Conservation (phyloP, 2,329 filamentous ascomycete genomes). For the Alternaria triticina region DNA sequence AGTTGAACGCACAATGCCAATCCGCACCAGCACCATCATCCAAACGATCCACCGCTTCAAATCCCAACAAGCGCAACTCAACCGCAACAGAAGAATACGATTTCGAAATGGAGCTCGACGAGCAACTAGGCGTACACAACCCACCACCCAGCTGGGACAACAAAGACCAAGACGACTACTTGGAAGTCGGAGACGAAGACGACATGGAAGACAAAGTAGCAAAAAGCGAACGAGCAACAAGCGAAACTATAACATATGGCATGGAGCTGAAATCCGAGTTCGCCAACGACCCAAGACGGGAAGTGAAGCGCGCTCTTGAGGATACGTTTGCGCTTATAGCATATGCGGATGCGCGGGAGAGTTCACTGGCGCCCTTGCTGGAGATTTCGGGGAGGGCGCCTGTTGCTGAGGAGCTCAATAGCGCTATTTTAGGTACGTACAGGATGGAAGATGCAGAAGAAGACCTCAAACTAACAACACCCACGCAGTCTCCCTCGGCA, state of each 20-base stretch:
- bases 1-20: slow-evolving; percentile 48
- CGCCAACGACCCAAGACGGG: slow-evolving; percentile 69
- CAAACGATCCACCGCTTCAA: slow-evolving; percentile 37
- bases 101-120: slow-evolving; percentile 65
- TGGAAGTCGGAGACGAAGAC: slow-evolving; percentile 44
- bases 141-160: slow-evolving; percentile 34
- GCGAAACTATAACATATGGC: slow-evolving; percentile 79
- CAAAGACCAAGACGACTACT: slow-evolving; percentile 44
- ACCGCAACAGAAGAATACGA: slow-evolving; percentile 57
- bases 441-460: neutral
- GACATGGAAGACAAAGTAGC: slow-evolving; percentile 39
- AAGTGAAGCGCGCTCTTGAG: slow-evolving; percentile 74
- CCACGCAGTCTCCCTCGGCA: slow-evolving; percentile 79
- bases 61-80: slow-evolving; percentile 43
- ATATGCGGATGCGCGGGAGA: slow-evolving; percentile 80
- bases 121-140: slow-evolving; percentile 53
- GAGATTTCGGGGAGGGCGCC: slow-evolving; percentile 75
- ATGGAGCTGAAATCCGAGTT: slow-evolving; percentile 80
- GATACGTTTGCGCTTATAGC: slow-evolving; percentile 90
- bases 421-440: slow-evolving; percentile 78
- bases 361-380: slow-evolving; percentile 78
- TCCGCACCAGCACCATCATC: slow-evolving; percentile 32
- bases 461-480: neutral
- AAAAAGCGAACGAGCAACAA: slow-evolving; percentile 59
- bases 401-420: slow-evolving; percentile 93